Evolutionary conservation across 2,329 filamentous ascomycete species (phyloP).

Genomic region (Alternaria dauci): DNA sequence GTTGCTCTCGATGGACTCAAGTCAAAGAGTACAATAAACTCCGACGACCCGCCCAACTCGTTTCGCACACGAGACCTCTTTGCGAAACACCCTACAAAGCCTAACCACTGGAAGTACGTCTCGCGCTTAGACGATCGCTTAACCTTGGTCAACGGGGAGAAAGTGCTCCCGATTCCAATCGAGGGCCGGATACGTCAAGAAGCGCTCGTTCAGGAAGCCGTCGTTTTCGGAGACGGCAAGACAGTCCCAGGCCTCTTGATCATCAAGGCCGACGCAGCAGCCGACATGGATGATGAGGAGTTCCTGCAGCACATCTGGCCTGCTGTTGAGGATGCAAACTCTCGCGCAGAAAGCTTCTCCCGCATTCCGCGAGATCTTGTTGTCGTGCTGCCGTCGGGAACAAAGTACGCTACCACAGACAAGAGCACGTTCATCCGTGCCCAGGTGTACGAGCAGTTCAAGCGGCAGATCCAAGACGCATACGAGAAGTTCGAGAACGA

Average conservation of each 20-base stretch:
- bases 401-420: conserved; percentile 62
- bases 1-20: conserved; percentile 51
- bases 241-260: conserved; percentile 64
- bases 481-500: conserved; percentile 49
- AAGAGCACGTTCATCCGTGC: conserved; percentile 66
- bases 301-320: conserved; percentile 61
- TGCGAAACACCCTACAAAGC: conserved; percentile 53
- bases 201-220: conserved; percentile 62
- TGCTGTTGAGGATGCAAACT: conserved; percentile 61
- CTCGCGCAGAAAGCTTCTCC: conserved; percentile 60
- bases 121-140: conserved; percentile 59
- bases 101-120: conserved; percentile 59
- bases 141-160: conserved; percentile 60
- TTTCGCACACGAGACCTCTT: conserved; percentile 63
- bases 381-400: conserved; percentile 56
- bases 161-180: conserved; percentile 58
- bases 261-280: conserved; percentile 58
- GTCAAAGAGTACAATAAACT: conserved; percentile 54
- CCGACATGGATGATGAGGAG: conserved; percentile 54
- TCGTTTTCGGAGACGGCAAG: conserved; percentile 65
- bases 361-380: conserved; percentile 64
- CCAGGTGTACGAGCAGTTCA: conserved; percentile 60
- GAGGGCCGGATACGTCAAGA: conserved; percentile 65
- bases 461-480: conserved; percentile 56
- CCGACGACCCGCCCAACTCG: conserved; percentile 53